Conservation (phyloP, 148 eudicot genomes). For the Polygonum aviculare region DNA sequence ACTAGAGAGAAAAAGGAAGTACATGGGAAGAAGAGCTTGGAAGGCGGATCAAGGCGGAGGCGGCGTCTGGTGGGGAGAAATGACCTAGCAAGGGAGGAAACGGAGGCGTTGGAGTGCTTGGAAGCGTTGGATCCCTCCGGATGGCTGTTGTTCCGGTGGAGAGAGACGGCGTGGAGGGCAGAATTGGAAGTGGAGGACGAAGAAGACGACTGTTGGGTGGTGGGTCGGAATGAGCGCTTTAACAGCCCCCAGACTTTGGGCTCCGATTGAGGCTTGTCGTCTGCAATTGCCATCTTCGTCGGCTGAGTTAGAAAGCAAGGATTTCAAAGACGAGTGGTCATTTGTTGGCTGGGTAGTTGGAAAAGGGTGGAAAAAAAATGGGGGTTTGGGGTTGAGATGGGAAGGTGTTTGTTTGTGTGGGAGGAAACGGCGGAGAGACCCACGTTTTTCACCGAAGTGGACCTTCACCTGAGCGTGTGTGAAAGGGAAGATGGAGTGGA, state of each 20-base stretch:
- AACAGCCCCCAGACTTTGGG: constrained; percentile 10
- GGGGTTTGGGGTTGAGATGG: background rate
- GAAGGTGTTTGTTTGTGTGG: background rate
- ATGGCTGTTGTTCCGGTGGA: background rate
- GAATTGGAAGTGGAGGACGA: constrained; percentile 5
- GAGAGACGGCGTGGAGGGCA: background rate
- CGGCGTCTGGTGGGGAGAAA: constrained; percentile 59
- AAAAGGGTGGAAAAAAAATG: background rate
- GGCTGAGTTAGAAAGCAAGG: background rate
- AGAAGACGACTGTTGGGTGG: background rate
- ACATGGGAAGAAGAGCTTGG: constrained; percentile 74
- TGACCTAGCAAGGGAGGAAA: constrained; percentile 62
- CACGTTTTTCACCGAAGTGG: constrained; percentile 11
- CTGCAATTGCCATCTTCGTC: constrained; percentile 17
- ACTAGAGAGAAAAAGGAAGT: background rate
- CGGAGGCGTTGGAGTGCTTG: constrained; percentile 18
- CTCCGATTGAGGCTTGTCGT: constrained; percentile 9
- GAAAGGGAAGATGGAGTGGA: background rate
- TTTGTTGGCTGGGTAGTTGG: constrained; percentile 1
- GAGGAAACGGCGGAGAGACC: constrained; percentile 7
- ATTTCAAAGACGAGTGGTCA: background rate
- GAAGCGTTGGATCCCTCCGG: constrained; percentile 7
- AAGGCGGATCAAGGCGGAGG: constrained; percentile 72
- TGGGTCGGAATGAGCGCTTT: constrained; percentile 12
- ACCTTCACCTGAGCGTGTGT: constrained; percentile 11